Base-by-base conservation (phyloP, 1,139 yeast genomes). In the Saccharomycopsis phalli region DNA sequence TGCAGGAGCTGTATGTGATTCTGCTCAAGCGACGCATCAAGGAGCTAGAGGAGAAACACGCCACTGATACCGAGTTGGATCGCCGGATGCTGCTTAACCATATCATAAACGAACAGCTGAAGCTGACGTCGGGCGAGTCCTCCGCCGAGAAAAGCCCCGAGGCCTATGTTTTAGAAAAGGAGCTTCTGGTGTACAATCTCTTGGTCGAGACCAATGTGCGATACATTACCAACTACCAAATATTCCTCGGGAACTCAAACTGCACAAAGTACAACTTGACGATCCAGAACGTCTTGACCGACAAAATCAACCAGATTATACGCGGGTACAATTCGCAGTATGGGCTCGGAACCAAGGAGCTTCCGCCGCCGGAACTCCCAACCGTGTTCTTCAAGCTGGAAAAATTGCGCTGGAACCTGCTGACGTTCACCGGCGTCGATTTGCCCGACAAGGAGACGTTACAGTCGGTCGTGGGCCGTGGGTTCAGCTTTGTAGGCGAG, bases 181-280 rank as follows among this genome's bases (percentile, higher is more conserved):
- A 40, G 27, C 27, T 40, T 19, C 20, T 4, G 7, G 31, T 40
- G 31, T 19, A 19, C 11, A 42, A 42, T 17, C 13, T 40, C 14
- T 17, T 42, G 14, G 43, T 39, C 7, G 36, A 42, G 14, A 30
- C 30, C 18, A 20, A 40, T 26, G 43, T 40, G 4, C 17, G 36
- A 8, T 40, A 40, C 19, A 17, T 22, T 10, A 26, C 43, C 7
- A 36, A 30, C 25, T 30, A 14, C 36, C 36, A 22, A 16, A 25
- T 40, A n/a, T 35, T 28, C 16, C 25, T 40, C 3, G 46, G 44
- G 4, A 35, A 42, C 27, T 21, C 34, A 4, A 41, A 35, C 26
- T 42, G 43, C 20, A 42, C 44, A 16, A 41, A 41, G 28, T 41
- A 31, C 20, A 38, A 34, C 18, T 21, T 40, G 11, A 36, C 37